A percentile compares a stretch with the other conserved stretches of the same genome.
phyloP scores from a whole-genome alignment of 2,329 filamentous ascomycete genomes.

The Rosellinia necatrix region DNA sequence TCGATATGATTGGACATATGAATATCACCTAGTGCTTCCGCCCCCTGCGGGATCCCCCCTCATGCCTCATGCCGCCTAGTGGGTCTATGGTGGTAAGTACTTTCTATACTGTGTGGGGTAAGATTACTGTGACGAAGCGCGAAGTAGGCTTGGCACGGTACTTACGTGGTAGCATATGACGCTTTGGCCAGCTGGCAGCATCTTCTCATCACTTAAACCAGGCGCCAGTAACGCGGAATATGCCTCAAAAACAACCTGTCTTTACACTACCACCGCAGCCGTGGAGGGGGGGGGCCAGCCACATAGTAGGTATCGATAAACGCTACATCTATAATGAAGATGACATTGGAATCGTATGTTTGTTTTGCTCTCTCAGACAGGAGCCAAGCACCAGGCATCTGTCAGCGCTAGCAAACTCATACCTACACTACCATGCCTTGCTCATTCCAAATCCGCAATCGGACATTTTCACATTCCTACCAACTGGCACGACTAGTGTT shows the following conservation, averaged over 20 bases:
- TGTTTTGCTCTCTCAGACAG: neutral
- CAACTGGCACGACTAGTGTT: neutral
- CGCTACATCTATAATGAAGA: neutral
- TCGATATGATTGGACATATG: constrained; percentile 36
- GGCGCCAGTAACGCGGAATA: constrained; percentile 13
- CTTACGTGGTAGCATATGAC: constrained; percentile 13
- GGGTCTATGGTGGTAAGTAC: constrained; percentile 8
- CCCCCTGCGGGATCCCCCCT: constrained; percentile 29
- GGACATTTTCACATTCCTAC: neutral
- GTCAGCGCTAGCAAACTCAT: constrained; percentile 23
- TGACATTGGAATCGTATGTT: neutral
- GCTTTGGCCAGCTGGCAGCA: constrained; percentile 15
- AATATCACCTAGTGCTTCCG: constrained; percentile 29
- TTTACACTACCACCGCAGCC: no score
- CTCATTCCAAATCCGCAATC: constrained; percentile 25
- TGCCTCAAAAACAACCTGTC: no score
- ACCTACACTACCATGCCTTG: constrained; percentile 1
- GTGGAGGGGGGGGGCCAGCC: neutral
- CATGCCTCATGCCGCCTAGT: constrained; percentile 20
- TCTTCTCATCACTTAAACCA: neutral
- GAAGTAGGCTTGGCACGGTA: constrained; percentile 10
- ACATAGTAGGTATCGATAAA: neutral
- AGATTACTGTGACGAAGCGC: constrained; percentile 26
- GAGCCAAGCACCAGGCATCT: constrained; percentile 15
- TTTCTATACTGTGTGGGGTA: constrained; percentile 29